Conservation (phyloP, 352 stramenopile genomes). For the Globisporangium takayamanum region DNA sequence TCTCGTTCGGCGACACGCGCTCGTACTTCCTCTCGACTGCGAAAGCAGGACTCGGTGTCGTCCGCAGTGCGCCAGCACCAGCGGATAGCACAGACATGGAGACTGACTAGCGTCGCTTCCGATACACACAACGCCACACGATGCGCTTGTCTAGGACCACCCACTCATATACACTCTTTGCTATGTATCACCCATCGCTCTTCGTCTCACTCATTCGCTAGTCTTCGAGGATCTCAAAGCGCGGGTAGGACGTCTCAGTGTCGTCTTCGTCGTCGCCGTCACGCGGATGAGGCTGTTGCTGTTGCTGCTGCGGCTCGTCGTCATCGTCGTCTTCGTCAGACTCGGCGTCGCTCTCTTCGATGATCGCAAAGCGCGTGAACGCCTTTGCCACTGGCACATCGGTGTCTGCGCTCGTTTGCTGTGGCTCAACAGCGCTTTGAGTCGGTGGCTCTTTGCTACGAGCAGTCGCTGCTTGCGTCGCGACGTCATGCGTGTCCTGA, state of each 20-base stretch:
- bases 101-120: constrained; percentile 24
- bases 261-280: constrained; percentile 8
- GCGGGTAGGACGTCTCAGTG: constrained; percentile 24
- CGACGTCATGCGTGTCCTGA: constrained; percentile 11
- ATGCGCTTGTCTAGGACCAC: background rate
- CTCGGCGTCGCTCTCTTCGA: constrained; percentile 34
- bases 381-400: constrained; percentile 9
- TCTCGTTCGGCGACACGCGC: constrained; percentile 82
- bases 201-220: constrained; percentile 23
- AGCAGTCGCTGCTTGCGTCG: background rate
- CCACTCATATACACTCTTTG: background rate
- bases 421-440: background rate
- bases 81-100: constrained; percentile 30
- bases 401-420: background rate
- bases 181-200: background rate
- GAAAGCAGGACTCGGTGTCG: constrained; percentile 56
- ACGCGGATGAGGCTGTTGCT: constrained; percentile 2
- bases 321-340: constrained; percentile 10
- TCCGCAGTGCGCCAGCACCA: constrained; percentile 22
- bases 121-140: background rate
- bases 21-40: constrained; percentile 83
- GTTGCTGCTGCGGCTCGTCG: background rate
- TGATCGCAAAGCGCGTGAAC: constrained; percentile 71
- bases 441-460: background rate
- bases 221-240: constrained; percentile 54